Base-by-base conservation (phyloP, 805 yeast species). In the Monosporozyma servazzii region DNA sequence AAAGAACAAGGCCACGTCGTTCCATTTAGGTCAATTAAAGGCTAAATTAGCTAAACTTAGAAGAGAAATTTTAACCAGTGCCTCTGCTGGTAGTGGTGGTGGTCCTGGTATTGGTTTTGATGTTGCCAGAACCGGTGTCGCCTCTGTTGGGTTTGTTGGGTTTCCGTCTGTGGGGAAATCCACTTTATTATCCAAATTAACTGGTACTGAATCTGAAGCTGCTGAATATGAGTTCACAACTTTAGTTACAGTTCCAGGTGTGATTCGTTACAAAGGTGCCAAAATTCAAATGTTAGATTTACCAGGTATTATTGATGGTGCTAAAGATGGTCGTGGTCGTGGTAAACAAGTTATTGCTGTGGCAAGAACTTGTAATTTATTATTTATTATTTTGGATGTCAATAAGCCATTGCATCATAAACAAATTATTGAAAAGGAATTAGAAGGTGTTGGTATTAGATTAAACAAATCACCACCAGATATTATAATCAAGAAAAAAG, bases 201-300 rank as follows among this genome's bases (percentile, higher is more conserved):
- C 99, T 0, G 98, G 99, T 56, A 90, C 96, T 2, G 95, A 88
- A 65, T 86, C 96, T 1, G 99, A 91, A 70, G 96, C 85, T n/a
- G 97, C 98, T 10, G 98, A 88, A 5, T 91, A 91, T 66, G 99
- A 93, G 71, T 93, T 93, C 75, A 93, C 99, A 27, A 93, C 99
- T 0, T 78, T 93, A 65, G 93, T 97, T 27, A 91, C 99, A 0
- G 98, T 93, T 52, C 98, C 98, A 0, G 98, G 99, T 70, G 88
- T 88, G 43, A 89, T 93, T 65, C 84, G 86, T 70, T 91, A 88
- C 66, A 88, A 90, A 60, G 99, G 99, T 64, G 98, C 99, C 49
- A 91, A 88, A 73, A 84, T 93, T 57, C 99, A 93, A 74, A 88
- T 93, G 95, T 71, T 86, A 62, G 95, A 86, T 77, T 78, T 86